Percentiles rank a stretch among this genome's conserved stretches.
Evolutionary conservation across 2,329 filamentous ascomycete species (phyloP).

Genomic region (Xylariaceae sp.): DNA sequence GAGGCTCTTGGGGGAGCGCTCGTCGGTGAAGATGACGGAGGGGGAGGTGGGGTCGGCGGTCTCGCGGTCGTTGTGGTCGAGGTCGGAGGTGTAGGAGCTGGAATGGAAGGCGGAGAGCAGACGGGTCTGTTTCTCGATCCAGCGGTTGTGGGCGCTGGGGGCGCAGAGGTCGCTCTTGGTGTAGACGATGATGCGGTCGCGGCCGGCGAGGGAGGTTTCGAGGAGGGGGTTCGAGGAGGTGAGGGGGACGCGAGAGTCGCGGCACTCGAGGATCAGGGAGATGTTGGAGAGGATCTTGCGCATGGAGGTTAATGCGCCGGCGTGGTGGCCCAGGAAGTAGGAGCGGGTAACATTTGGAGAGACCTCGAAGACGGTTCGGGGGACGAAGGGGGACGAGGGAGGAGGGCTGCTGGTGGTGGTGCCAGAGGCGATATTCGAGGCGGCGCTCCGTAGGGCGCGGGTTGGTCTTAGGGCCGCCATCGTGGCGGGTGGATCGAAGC

Average conservation of each 20-base stretch:
- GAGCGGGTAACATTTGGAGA: slow-evolving; percentile 75
- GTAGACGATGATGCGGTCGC: slow-evolving; percentile 78
- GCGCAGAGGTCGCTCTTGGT: slow-evolving; percentile 78
- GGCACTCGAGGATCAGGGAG: slow-evolving; percentile 88
- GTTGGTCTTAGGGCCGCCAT: no score
- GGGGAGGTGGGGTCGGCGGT: slow-evolving; percentile 5
- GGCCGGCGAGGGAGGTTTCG: slow-evolving; percentile 69
- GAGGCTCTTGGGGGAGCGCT: slow-evolving; percentile 30
- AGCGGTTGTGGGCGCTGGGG: slow-evolving; percentile 17
- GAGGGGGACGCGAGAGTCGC: slow-evolving; percentile 86
- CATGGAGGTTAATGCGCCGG: slow-evolving; percentile 76
- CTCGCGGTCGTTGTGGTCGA: slow-evolving; percentile 4
- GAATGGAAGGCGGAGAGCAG: slow-evolving; percentile 15
- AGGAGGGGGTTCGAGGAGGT: slow-evolving; percentile 89
- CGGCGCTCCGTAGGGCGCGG: no score
- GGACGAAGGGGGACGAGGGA: slow-evolving; percentile 57
- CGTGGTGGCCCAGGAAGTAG: slow-evolving; percentile 94
- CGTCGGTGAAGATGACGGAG: slow-evolving; percentile 40
- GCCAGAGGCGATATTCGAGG: slow-evolving; percentile 3
- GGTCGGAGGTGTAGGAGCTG: slow-evolving; percentile 2
- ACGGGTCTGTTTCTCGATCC: slow-evolving; percentile 11
- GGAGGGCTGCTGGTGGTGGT: neutral
- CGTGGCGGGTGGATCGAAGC: no score
- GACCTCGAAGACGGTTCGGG: slow-evolving; percentile 68
- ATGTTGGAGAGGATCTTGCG: slow-evolving; percentile 74